A percentile compares a stretch with the other conserved stretches of the same genome.
Conservation (phyloP, 768 basidiomycete genomes). For the Xerocomellus amylosporus region DNA sequence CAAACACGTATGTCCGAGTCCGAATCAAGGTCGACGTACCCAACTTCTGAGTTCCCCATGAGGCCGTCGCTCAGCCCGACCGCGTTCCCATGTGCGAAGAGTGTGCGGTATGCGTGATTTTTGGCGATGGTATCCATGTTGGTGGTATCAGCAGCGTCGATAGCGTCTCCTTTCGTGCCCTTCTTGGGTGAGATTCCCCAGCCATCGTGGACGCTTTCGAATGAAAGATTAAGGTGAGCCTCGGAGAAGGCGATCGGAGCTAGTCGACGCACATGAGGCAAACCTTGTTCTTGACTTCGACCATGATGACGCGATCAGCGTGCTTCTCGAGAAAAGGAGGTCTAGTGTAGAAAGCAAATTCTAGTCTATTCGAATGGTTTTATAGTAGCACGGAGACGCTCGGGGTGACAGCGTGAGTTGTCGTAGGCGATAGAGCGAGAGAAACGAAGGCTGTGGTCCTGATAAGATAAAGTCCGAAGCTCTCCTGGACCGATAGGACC, state of each 20-base stretch:
- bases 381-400: constrained; percentile 6
- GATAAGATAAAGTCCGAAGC: constrained; percentile 3
- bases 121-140: constrained; percentile 88
- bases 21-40: constrained; percentile 48
- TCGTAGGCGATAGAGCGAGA: not conserved
- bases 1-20: not conserved
- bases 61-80: constrained; percentile 91
- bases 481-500: no score
- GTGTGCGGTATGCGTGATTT: constrained; percentile 65
- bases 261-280: constrained; percentile 70
- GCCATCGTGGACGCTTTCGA: constrained; percentile 84
- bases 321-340: not conserved
- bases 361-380: constrained; percentile 5
- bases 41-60: constrained; percentile 98
- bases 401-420: constrained; percentile 1
- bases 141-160: constrained; percentile 77
- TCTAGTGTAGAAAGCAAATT: not conserved
- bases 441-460: not conserved
- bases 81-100: constrained; percentile 86
- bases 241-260: not conserved
- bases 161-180: constrained; percentile 83
- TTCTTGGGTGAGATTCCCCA: constrained; percentile 78
- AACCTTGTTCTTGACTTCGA: constrained; percentile 78
- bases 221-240: not conserved
- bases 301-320: constrained; percentile 30